Evolutionary conservation across 164 flowering plant genomes (phyloP), one percentile per base, ranked within the genome.

Genomic region (Brasenia schreberi): DNA sequence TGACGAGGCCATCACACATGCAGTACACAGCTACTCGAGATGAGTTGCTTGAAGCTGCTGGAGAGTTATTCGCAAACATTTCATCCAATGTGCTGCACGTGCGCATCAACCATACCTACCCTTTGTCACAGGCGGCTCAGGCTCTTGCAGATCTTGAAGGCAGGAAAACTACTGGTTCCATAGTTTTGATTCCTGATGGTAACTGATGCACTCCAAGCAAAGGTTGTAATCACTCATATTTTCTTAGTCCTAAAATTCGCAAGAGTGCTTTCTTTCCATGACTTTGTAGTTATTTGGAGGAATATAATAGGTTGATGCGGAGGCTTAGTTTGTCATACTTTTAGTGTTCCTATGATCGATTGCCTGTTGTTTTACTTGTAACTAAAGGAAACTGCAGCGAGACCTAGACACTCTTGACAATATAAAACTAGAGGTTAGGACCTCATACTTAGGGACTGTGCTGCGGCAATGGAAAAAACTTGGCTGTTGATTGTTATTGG

Each of bases 121-220:
- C 88, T n/a, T 70, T 92, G 63, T 85, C 96, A 5, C 76, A 87
- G 62, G 98, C 89, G 9, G 89, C 96, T 4, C 81, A 81, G 72
- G 97, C 96, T 6, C 94, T 89, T 74, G 77, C 77, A 5, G 95
- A 88, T 60, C 86, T 91, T 16, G 97, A 88, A 76, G 72, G 67
- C 56, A 70, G 97, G 45, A 84, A 80, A 72, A 91, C 97, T 23
- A 72, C 93, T 6, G 97, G 97, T 0, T 91, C 95, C 4, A 76
- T 88, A 42, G 91, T 91, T 70, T 77, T 91, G 73, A 79, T 88
- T 63, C 95, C 95, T 5, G 86, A 77, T 70, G 68, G 56, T 49
- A 59, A 11, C 1, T 49, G 56, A 49, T 49, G 12, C 56, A 49
- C 16, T 49, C 10, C 56, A 49, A 14, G 56, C 56, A 49, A 16